Base-by-base conservation (phyloP, 257 asterid species). In the Plantago ovata region DNA sequence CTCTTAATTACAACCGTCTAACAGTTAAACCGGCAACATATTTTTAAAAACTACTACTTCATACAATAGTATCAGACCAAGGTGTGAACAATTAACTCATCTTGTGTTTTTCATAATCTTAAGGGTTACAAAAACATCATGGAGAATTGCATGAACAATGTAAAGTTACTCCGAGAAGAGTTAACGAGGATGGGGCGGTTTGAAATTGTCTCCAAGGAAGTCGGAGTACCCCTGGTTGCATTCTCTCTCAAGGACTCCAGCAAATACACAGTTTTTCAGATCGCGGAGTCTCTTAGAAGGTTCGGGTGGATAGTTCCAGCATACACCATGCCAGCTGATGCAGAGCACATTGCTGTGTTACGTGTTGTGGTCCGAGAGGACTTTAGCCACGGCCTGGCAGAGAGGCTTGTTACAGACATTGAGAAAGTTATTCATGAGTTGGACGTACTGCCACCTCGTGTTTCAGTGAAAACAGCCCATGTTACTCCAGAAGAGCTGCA, bases 301-400 rank as follows among this genome's bases (percentile, higher is more conserved):
- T 85, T 81, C 28, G 96, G 94, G 52, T 88, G 95, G 95, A 85
- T 84, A 5, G 80, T 85, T 45, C 96, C 93, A 0, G 96, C 96
- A 1, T 84, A 87, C 77, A 81, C 95, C 15, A 80, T 88, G 90
- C 95, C 95, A 8, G 74, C 86, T 0, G 61, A 85, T 32, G 94
- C 90, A 0, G 89, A 88, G 69, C 83, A 81, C 66, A 9, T 88
- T 13, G 75, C 81, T 0, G 80, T 83, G 13, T 76, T 83, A 0
- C 86, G 95, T 0, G 84, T 77, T 3, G 96, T 88, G 24, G 58
- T 88, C 13, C 63, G 90, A 10, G 93, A 82, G 53, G 96, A 85
- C 64, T 88, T 85, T 73, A 80, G 84, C 75, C 78, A 62, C 53
- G 65, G 65, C 52, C 62, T 85, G 50, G 84, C 90, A 0, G 84